These are phyloP conservation scores for Diplodia scrobiculata DNA, from an alignment of 2,329 filamentous ascomycete species.

Conservation along the genomic window DNA sequence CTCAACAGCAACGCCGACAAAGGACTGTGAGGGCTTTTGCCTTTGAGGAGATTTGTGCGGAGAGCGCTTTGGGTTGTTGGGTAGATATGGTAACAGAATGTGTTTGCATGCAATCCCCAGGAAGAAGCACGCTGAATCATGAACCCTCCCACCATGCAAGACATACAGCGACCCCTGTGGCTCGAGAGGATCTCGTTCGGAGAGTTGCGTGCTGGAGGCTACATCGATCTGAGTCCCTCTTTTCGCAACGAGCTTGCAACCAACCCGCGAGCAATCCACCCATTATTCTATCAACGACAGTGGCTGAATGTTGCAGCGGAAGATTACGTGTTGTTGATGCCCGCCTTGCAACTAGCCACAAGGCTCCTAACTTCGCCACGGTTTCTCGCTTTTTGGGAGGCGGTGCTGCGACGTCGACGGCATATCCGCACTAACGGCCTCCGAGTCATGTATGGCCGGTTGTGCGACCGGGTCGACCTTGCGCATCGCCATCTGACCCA, in stretches of 20 bases:
- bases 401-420: background rate
- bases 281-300: background rate
- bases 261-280: background rate
- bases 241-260: background rate
- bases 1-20: background rate
- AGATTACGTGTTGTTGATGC: background rate
- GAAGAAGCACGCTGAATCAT: background rate
- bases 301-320: background rate
- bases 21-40: background rate
- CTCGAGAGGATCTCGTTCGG: conserved; percentile 16
- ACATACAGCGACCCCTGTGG: conserved; percentile 8
- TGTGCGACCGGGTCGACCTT: conserved; percentile 12
- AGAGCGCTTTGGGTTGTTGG: background rate
- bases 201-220: conserved; percentile 21
- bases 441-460: background rate
- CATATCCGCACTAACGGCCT: conserved; percentile 1
- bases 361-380: background rate
- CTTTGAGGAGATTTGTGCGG: background rate
- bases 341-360: conserved; percentile 16
- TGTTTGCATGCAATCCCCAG: no score
- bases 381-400: conserved; percentile 20
- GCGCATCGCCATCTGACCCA: background rate
- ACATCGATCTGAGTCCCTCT: background rate
- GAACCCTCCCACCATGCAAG: background rate
- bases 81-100: background rate